Conservation (phyloP, 169 alveolate genomes). For the Babesia gibsoni region DNA sequence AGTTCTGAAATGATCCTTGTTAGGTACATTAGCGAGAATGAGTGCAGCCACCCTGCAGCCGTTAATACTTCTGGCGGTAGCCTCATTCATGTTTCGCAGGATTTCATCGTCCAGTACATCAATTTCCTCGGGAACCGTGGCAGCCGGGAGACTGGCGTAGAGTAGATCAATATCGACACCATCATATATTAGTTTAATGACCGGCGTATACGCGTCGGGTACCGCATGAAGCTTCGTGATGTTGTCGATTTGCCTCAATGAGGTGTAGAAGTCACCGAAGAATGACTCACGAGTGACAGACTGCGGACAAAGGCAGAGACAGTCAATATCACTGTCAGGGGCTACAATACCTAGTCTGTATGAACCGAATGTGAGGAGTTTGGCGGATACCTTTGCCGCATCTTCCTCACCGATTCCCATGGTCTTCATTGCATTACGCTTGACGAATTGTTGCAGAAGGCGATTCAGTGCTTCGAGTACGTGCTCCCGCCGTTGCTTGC, state of each 20-base stretch:
- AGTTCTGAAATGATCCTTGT: conserved; percentile 86
- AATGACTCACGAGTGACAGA: conserved; percentile 91
- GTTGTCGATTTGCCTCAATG: conserved; percentile 85
- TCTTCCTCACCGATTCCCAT: conserved; percentile 85
- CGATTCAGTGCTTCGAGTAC: conserved; percentile 85
- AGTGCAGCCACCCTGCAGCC: conserved; percentile 95
- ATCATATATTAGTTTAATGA: conserved; percentile 88
- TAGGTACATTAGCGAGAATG: conserved; percentile 91
- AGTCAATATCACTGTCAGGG: conserved; percentile 97
- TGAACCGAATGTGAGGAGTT: conserved; percentile 93
- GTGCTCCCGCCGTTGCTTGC: conserved; percentile 82
- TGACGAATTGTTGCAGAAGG: conserved; percentile 87
- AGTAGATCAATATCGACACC: conserved; percentile 95
- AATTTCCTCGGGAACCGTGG: conserved; percentile 76
- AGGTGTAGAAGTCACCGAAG: conserved; percentile 85
- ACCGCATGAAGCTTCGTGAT: conserved; percentile 91
- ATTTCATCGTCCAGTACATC: conserved; percentile 82
- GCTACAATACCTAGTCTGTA: conserved; percentile 96
- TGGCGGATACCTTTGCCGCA: conserved; percentile 87
- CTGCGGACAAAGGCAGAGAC: conserved; percentile 96
- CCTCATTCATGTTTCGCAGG: conserved; percentile 81
- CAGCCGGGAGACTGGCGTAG: conserved; percentile 90
- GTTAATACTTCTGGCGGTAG: conserved; percentile 87
- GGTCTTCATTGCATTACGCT: conserved; percentile 61
- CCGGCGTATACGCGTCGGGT: conserved; percentile 96